Conservation (phyloP, 2,329 filamentous ascomycete genomes). For the Ceratocystis harringtonii region DNA sequence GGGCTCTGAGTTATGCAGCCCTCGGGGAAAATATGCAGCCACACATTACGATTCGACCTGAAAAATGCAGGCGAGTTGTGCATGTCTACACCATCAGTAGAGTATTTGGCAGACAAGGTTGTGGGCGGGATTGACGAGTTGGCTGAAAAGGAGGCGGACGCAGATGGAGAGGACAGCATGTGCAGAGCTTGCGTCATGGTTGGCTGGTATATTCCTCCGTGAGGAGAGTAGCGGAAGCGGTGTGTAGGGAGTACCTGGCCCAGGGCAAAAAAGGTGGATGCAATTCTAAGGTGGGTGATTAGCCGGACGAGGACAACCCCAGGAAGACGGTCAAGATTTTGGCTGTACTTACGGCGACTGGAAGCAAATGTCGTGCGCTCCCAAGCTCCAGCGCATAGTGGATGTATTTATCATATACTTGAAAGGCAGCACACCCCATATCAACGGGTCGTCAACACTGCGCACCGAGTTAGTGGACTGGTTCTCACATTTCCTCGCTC, state of each 20-base stretch:
- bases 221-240: constrained; percentile 57
- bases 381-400: constrained; percentile 77
- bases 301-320: background rate
- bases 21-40: constrained; percentile 95
- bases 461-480: constrained; percentile 10
- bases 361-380: constrained; percentile 92
- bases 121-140: constrained; percentile 33
- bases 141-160: constrained; percentile 13
- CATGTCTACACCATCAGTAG: constrained; percentile 49
- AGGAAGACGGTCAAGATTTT: background rate
- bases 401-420: constrained; percentile 54
- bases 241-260: constrained; percentile 88
- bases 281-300: constrained; percentile 32
- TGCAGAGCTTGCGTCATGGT: constrained; percentile 76
- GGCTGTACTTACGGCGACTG: constrained; percentile 50
- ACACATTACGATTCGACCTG: constrained; percentile 53
- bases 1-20: constrained; percentile 84
- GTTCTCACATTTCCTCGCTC: background rate
- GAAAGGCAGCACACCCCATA: constrained; percentile 79
- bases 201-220: constrained; percentile 80
- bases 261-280: constrained; percentile 67
- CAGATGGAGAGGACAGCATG: constrained; percentile 45
- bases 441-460: constrained; percentile 83
- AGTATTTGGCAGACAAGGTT: constrained; percentile 36
- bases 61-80: constrained; percentile 61